Conservation (phyloP, 208 protist genomes). For the Leishmania amazonensis region DNA sequence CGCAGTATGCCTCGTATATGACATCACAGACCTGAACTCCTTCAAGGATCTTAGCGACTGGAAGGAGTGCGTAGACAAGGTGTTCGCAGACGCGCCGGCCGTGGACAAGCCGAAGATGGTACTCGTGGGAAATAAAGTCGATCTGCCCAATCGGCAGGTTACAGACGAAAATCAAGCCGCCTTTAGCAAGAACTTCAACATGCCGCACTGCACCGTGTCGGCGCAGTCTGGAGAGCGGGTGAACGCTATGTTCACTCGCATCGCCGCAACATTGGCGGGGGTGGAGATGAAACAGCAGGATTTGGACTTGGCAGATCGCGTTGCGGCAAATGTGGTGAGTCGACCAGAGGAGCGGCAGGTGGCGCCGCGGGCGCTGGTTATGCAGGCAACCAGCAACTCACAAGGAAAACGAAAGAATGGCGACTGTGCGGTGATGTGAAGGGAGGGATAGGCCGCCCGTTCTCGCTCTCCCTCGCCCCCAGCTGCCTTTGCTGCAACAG, state of each 20-base stretch:
- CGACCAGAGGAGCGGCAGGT: constrained; percentile 38
- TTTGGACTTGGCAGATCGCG: constrained; percentile 61
- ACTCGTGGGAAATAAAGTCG: constrained; percentile 93
- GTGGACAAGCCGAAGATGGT: constrained; percentile 60
- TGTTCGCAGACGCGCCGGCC: constrained; percentile 8
- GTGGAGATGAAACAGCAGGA: constrained; percentile 75
- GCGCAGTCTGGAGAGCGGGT: constrained; percentile 93
- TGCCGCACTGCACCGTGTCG: constrained; percentile 80
- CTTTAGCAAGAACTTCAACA: constrained; percentile 64
- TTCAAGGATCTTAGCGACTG: constrained; percentile 96
- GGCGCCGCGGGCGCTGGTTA: constrained; percentile 14
- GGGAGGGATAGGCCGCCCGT: not conserved
- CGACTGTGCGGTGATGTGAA: constrained; percentile 55
- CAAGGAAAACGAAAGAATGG: constrained; percentile 39
- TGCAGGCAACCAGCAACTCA: constrained; percentile 15
- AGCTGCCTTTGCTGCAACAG: not conserved
- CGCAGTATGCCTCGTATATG: constrained; percentile 93
- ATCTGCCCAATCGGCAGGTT: constrained; percentile 89
- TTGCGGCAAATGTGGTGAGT: constrained; percentile 53
- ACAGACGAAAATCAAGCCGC: constrained; percentile 62
- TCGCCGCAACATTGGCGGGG: constrained; percentile 89
- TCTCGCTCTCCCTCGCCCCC: not conserved
- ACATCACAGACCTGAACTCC: constrained; percentile 90
- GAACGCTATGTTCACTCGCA: constrained; percentile 72
- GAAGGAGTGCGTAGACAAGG: constrained; percentile 61